Base-by-base conservation (phyloP, 2,329 filamentous ascomycete species). In the Didymella arachidicola region DNA sequence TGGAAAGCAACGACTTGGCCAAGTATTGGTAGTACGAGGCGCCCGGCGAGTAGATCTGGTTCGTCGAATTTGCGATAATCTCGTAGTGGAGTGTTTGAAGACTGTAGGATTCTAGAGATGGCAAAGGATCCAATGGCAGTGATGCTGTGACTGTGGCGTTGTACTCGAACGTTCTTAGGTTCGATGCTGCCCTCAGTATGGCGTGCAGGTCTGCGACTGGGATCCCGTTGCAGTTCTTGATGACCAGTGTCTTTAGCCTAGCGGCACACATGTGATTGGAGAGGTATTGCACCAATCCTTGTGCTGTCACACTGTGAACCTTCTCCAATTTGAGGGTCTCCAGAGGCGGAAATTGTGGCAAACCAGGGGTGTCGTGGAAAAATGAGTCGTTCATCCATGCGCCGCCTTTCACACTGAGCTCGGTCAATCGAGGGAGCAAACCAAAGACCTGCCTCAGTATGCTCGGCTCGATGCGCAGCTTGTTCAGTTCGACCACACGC, bases 21-120 rank as follows among this genome's bases (percentile, higher is more conserved):
- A 98, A 86, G 77, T 97, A 97, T 60, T 87, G 86, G 77, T 97
- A 96, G 79, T 97, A 96, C 18, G 83, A 84, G 25, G 80, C 78
- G 7, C 81, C 79, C 1, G 83, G 81, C 0, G 81, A 78, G 48
- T 83, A 80, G 49, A 84, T 74, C 11, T 87, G 82, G 22, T 87
- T 85, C 0, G 85, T 79, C 4, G 85, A 79, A 10, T 81, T 81
- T 3, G 87, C 83, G 11, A 86, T 89, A 72, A 98, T 91, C 77
- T 97, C 94, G 73, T 89, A 97, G 67, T 94, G 89, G 14, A 98
- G 80, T 2, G 86, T 89, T 65, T 83, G 80, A 19, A 98, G 84
- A 16, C 88, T 88, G 53, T 79, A 81, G 2, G 92, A 96, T 7
- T 84, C 77, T 50, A 97, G 79, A 0, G 87, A 86, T 1, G 87